These are phyloP conservation scores for Amanita inopinata DNA, from an alignment of 768 basidiomycete species.

Conservation along the genomic window DNA sequence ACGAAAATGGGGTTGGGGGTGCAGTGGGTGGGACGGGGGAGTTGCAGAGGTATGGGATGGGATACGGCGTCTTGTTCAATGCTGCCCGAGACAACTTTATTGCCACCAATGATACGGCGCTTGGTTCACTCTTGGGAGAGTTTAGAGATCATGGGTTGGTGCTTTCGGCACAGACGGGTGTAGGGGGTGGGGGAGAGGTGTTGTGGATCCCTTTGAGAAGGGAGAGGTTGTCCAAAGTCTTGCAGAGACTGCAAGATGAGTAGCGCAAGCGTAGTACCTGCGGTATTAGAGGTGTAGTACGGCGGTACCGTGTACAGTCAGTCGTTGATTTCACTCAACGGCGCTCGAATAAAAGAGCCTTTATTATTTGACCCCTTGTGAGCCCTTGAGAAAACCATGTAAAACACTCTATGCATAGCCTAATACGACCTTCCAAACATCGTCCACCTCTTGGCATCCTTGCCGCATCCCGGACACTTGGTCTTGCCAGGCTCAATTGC, in stretches of 20 bases:
- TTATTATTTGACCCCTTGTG: no score
- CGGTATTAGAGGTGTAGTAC: no score
- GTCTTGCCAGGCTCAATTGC: conserved; percentile 77
- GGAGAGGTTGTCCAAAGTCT: conserved; percentile 51
- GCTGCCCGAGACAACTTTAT: conserved; percentile 76
- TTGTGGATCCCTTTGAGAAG: conserved; percentile 85
- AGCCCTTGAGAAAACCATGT: no score
- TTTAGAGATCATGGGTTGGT: conserved; percentile 88
- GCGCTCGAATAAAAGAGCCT: no score
- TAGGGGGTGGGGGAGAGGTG: conserved; percentile 42
- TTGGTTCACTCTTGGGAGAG: conserved; percentile 77
- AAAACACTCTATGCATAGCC: conserved; percentile 2
- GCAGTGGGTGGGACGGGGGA: conserved; percentile 1
- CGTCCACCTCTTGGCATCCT: conserved; percentile 91
- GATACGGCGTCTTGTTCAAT: conserved; percentile 62
- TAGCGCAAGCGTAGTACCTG: no score
- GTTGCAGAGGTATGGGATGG: conserved; percentile 45
- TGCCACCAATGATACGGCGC: conserved; percentile 78
- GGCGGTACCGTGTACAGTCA: no score
- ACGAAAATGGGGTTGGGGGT: conserved; percentile 22
- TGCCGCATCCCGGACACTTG: conserved; percentile 83
- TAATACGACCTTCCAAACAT: conserved; percentile 91
- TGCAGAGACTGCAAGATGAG: no score
- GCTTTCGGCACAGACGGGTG: conserved; percentile 34
- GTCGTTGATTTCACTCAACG: no score